phyloP scores from a whole-genome alignment of 805 yeast genomes.

The Saturnispora gosingensis region DNA sequence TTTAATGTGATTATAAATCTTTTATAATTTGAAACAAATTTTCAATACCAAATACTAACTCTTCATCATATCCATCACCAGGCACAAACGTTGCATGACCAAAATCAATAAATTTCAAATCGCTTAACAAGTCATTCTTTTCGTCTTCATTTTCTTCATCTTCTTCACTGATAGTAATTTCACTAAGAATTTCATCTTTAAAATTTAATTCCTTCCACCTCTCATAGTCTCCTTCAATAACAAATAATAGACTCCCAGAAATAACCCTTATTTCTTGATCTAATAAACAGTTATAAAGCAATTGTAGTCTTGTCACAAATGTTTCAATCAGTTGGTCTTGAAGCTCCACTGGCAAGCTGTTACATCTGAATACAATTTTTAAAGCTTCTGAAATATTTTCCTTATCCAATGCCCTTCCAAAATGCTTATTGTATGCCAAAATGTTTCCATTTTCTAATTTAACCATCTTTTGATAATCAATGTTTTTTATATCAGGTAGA shows the following conservation, averaged over 20 bases:
- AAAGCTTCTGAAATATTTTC: slow-evolving; percentile 39
- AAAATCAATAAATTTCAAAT: slow-evolving; percentile 71
- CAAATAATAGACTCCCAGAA: slow-evolving; percentile 65
- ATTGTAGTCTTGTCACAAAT: slow-evolving; percentile 51
- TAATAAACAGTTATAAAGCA: slow-evolving; percentile 55
- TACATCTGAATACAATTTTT: slow-evolving; percentile 34
- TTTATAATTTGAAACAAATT: slow-evolving; percentile 42
- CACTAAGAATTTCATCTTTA: slow-evolving; percentile 31
- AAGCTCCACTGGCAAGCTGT: slow-evolving; percentile 25
- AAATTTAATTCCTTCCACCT: slow-evolving; percentile 34
- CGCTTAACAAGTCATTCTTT: slow-evolving; percentile 39
- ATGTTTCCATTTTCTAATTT: slow-evolving; percentile 10
- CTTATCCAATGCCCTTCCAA: slow-evolving; percentile 52
- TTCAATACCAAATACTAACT: slow-evolving; percentile 60
- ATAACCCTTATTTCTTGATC: slow-evolving; percentile 55
- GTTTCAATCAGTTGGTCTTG: slow-evolving; percentile 33
- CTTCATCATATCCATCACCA: slow-evolving; percentile 63
- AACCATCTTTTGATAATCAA: slow-evolving; percentile 17
- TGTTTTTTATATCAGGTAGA: slow-evolving; percentile 11
- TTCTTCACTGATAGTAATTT: slow-evolving; percentile 30
- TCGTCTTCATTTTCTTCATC: slow-evolving; percentile 22
- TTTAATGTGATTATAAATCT: slow-evolving; percentile 21
- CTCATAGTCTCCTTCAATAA: slow-evolving; percentile 57
- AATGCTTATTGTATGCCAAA: slow-evolving; percentile 41
- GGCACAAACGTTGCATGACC: slow-evolving; percentile 70